Conservation (phyloP, 2,329 filamentous ascomycete species). For the Pseudogymnoascus sp. region DNA sequence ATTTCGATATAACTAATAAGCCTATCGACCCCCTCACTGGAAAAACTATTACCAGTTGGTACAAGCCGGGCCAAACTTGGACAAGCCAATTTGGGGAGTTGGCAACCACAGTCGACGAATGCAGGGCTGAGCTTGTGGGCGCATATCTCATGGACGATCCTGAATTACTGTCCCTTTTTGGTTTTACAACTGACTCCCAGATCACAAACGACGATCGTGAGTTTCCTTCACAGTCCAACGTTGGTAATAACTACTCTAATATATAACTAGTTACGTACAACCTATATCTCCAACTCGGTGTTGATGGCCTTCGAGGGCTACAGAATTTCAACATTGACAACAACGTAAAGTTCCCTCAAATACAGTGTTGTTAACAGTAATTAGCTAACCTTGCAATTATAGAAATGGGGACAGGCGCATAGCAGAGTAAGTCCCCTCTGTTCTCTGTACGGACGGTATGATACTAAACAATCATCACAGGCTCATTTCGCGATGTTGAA, state of each 20-base stretch:
- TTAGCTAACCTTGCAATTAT: background rate
- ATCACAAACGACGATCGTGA: constrained; percentile 34
- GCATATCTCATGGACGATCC: constrained; percentile 38
- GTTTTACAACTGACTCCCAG: constrained; percentile 30
- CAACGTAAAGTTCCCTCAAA: constrained; percentile 20
- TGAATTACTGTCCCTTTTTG: constrained; percentile 38
- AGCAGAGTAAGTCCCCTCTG: constrained; percentile 24
- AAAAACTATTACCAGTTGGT: constrained; percentile 48
- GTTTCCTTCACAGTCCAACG: constrained; percentile 11
- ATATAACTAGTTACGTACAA: constrained; percentile 31
- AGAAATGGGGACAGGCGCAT: constrained; percentile 41
- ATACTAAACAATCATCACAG: constrained; percentile 31
- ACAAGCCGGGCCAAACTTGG: constrained; percentile 58
- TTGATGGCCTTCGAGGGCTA: constrained; percentile 35
- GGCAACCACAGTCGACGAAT: constrained; percentile 55
- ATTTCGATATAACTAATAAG: constrained; percentile 51
- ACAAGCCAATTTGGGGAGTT: constrained; percentile 52
- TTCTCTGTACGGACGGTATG: background rate
- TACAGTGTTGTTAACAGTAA: background rate
- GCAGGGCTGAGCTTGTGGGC: constrained; percentile 36
- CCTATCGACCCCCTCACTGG: constrained; percentile 49
- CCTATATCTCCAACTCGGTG: constrained; percentile 35
- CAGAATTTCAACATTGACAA: constrained; percentile 33
- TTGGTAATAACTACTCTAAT: constrained; percentile 13
- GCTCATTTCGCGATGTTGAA: constrained; percentile 57